Base-by-base conservation (phyloP, 495 filamentous ascomycete genomes). In the Apodospora peruviana region DNA sequence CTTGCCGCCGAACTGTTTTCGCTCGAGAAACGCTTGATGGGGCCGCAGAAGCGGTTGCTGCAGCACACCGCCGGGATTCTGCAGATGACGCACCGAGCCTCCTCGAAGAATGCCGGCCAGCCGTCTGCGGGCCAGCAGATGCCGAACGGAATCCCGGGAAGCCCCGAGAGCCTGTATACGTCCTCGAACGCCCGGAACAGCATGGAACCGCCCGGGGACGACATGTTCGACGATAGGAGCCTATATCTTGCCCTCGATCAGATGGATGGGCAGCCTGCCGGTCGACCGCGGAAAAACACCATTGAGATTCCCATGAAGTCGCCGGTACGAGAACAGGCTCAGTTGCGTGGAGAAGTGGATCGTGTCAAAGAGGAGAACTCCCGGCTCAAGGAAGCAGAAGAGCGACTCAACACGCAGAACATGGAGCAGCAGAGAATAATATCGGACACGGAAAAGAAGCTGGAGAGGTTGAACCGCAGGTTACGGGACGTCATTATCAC, bases 51-150 rank as follows among this genome's bases (percentile, higher is more conserved):
- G 50, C 75, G 80, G 37, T 65, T 96, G 47, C 65, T 96, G n/a
- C 80, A 90, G 60, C 93, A 98, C 64, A 96, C 90, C 0, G 90
- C 93, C 23, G 93, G 86, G 29, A 86, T 97, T 23, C 67, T 96
- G 54, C 88, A 95, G 58, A 77, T 93, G 74, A 90, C 88, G 14
- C 90, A 96, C 60, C 83, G 84, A 52, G 65, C 66, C 12, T 55
- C 68, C 19, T 67, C 74, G 14, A 76, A 68, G 46, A 69, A 68
- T n/a, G 48, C 55, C 3, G 47, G 50, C 2, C 49, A 55, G 20
- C 47, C 51, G 20, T 41, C 47, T 2, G 51, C 56, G 18, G 65
- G 60, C 0, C 61, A 59, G 43, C 62, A 61, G n/a, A 58, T 72
- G 42, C 52, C 66, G 16, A 74, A 72, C 32, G 75, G 73, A 5